Conservation (phyloP, 1,284 basidiomycete species). For the Acaromyces ingoldii region DNA sequence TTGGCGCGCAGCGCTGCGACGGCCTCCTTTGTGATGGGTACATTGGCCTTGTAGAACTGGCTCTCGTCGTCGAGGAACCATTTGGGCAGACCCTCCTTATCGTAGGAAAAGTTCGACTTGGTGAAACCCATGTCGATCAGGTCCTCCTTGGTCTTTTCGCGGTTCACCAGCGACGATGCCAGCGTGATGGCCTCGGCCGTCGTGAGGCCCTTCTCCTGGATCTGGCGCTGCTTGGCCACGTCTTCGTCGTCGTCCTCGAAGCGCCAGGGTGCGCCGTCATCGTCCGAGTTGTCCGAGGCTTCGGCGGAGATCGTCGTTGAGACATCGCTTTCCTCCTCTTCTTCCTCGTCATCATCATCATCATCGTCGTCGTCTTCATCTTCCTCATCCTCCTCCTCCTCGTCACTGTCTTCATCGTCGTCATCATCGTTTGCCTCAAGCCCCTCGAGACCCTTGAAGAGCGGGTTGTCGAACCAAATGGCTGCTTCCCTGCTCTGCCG, state of each 20-base stretch:
- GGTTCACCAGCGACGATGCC: conserved; percentile 87
- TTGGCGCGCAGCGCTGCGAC: conserved; percentile 77
- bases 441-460: conserved; percentile 72
- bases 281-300: conserved; percentile 69
- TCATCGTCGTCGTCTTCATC: conserved; percentile 47
- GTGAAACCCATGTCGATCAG: conserved; percentile 94
- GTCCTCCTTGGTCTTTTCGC: conserved; percentile 78
- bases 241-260: conserved; percentile 69
- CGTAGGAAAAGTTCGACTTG: conserved; percentile 76
- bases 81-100: conserved; percentile 73
- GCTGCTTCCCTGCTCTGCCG: conserved; percentile 57
- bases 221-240: conserved; percentile 65
- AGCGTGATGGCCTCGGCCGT: conserved; percentile 89
- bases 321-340: conserved; percentile 24
- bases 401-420: conserved; percentile 23
- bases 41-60: conserved; percentile 86
- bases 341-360: conserved; percentile 44
- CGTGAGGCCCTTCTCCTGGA: conserved; percentile 74
- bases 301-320: conserved; percentile 56
- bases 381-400: conserved; percentile 51
- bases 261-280: conserved; percentile 72
- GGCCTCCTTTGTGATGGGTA: conserved; percentile 96
- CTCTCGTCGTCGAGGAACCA: conserved; percentile 99
- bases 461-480: conserved; percentile 91
- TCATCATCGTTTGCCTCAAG: conserved; percentile 56